Evolutionary conservation across 2,329 filamentous ascomycete genomes (phyloP).

Genomic region (Botrytis fabae): DNA sequence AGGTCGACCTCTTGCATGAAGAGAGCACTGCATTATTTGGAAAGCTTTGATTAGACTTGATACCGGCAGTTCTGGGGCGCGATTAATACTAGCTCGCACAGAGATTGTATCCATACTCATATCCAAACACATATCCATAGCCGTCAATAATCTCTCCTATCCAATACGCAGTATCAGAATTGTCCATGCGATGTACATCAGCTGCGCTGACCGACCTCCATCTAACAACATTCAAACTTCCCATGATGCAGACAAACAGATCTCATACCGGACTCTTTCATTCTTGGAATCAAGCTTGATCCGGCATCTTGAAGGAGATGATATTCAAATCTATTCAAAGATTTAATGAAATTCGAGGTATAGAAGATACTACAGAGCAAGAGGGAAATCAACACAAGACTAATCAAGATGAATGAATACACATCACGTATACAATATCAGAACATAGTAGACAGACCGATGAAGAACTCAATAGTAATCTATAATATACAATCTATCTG

Average conservation of each 20-base stretch:
- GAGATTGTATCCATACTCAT: background rate
- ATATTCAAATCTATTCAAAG: background rate
- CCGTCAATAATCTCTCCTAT: background rate
- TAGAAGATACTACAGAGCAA: background rate
- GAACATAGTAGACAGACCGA: background rate
- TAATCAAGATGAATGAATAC: background rate
- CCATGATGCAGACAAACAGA: background rate
- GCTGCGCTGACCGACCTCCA: background rate
- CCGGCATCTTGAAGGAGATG: background rate
- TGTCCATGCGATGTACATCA: background rate
- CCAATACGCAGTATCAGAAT: background rate
- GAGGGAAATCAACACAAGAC: background rate
- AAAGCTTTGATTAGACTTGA: background rate
- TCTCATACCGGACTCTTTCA: background rate
- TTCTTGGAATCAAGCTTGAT: background rate
- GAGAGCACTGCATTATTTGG: background rate
- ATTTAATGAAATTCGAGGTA: background rate
- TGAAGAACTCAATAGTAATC: background rate
- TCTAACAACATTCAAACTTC: background rate
- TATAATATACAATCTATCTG: constrained; percentile 16
- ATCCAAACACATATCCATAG: background rate
- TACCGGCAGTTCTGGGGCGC: background rate
- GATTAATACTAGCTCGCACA: background rate
- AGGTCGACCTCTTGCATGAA: background rate
- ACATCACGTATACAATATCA: background rate